Conservation (phyloP, 1,139 yeast genomes). For the Saccharomyces hybrid region DNA sequence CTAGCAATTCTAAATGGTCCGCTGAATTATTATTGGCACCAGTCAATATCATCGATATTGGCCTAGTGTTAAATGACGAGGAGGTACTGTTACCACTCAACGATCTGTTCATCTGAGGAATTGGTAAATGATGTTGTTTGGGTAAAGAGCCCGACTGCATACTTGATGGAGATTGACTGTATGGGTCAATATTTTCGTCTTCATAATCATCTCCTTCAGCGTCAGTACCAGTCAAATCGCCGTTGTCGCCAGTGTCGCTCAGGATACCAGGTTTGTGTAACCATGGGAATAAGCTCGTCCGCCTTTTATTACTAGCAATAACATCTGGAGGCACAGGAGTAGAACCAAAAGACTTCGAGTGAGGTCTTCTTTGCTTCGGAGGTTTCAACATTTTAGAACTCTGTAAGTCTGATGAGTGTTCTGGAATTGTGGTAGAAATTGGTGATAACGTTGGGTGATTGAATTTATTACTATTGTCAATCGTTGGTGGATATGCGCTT, state of each 20-base stretch:
- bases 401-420: constrained; percentile 7
- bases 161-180: constrained; percentile 15
- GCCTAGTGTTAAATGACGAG: constrained; percentile 17
- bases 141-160: constrained; percentile 12
- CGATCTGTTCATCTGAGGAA: constrained; percentile 19
- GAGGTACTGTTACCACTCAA: constrained; percentile 20
- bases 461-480: background rate
- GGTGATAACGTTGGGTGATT: background rate
- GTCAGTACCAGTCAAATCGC: constrained; percentile 22
- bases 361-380: constrained; percentile 37
- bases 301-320: constrained; percentile 26
- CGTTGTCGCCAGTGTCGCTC: constrained; percentile 27
- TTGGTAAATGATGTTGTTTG: constrained; percentile 14
- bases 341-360: constrained; percentile 53
- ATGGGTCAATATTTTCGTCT: constrained; percentile 15
- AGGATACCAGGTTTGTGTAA: constrained; percentile 25
- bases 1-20: constrained; percentile 2
- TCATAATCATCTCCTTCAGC: constrained; percentile 25
- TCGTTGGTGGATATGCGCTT: background rate
- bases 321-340: constrained; percentile 47
- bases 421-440: background rate
- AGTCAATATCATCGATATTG: constrained; percentile 20
- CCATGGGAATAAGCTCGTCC: constrained; percentile 27
- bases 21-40: constrained; percentile 15
- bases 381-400: constrained; percentile 8